Evolutionary conservation across 768 basidiomycete species (phyloP).

Genomic region (Calvatia gigantea): DNA sequence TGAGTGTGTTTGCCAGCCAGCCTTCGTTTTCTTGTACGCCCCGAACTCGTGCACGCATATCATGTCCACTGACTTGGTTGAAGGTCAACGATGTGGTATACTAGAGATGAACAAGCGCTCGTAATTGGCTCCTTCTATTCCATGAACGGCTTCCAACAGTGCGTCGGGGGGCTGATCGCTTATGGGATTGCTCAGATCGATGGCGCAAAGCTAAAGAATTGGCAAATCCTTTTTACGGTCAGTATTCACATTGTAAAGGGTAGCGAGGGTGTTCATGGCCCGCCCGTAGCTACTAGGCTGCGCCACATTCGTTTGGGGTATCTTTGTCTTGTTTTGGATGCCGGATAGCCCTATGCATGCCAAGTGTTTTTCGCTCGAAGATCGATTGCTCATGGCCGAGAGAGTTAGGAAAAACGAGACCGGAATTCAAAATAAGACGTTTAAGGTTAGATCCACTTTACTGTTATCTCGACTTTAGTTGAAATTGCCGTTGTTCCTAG

Average conservation of each 20-base stretch:
- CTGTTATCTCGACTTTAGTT: not conserved
- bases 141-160: constrained; percentile 47
- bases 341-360: constrained; percentile 48
- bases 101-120: constrained; percentile 45
- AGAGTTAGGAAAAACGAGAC: constrained; percentile 50
- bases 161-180: constrained; percentile 45
- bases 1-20: constrained; percentile 46
- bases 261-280: not conserved
- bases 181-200: constrained; percentile 47
- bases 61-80: not conserved
- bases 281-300: constrained; percentile 37
- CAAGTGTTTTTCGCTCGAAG: constrained; percentile 43
- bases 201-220: constrained; percentile 38
- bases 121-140: constrained; percentile 42
- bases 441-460: constrained; percentile 29
- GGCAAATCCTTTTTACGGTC: constrained; percentile 46
- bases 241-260: constrained; percentile 1
- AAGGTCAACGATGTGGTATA: constrained; percentile 52
- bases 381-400: constrained; percentile 45
- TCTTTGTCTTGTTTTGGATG: constrained; percentile 46
- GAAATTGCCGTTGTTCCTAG: not conserved
- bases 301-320: constrained; percentile 43
- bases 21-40: constrained; percentile 40
- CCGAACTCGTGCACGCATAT: not conserved
- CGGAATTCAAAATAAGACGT: constrained; percentile 47